A percentile compares a stretch with the other conserved stretches of the same genome.
These are phyloP conservation scores for Orychophragmus violaceus DNA, from an alignment of 345 rosid genomes.

Conservation along the genomic window DNA sequence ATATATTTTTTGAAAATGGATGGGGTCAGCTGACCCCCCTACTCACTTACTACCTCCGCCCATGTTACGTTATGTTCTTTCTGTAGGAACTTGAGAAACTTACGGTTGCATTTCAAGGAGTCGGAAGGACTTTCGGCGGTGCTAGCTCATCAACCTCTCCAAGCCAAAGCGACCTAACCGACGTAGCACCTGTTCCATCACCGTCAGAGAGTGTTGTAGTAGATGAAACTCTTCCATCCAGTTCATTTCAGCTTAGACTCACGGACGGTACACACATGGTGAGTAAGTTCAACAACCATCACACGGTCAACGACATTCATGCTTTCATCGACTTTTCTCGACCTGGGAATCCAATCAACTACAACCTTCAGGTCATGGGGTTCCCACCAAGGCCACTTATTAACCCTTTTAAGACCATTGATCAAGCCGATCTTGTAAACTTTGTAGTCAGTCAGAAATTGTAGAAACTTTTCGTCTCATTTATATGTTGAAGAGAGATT, in stretches of 20 bases:
- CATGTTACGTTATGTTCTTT: not conserved
- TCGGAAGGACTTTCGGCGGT: conserved; percentile 90
- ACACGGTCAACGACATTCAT: conserved; percentile 59
- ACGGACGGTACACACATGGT: conserved; percentile 81
- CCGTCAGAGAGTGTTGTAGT: conserved; percentile 40
- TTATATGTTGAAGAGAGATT: not conserved
- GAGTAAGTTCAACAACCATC: conserved; percentile 61
- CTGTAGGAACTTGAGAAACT: conserved; percentile 72
- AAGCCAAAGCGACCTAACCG: conserved; percentile 24
- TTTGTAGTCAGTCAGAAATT: conserved; percentile 83
- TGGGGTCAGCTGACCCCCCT: no score
- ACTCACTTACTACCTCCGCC: no score
- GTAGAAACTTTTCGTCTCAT: conserved; percentile 26
- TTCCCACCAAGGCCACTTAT: conserved; percentile 86
- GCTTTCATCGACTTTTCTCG: conserved; percentile 58
- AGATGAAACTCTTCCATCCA: conserved; percentile 61
- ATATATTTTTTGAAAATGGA: no score
- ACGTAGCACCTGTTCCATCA: conserved; percentile 18
- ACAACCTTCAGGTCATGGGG: conserved; percentile 87
- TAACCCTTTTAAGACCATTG: conserved; percentile 57
- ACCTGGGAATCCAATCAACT: conserved; percentile 47
- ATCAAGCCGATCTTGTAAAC: conserved; percentile 76
- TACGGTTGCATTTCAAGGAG: conserved; percentile 70
- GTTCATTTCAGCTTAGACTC: conserved; percentile 82
- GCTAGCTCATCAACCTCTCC: conserved; percentile 36